Evolutionary conservation across 2,329 filamentous ascomycete species (phyloP), one percentile per base, ranked within the genome.

Genomic region (Claviceps humidiphila): DNA sequence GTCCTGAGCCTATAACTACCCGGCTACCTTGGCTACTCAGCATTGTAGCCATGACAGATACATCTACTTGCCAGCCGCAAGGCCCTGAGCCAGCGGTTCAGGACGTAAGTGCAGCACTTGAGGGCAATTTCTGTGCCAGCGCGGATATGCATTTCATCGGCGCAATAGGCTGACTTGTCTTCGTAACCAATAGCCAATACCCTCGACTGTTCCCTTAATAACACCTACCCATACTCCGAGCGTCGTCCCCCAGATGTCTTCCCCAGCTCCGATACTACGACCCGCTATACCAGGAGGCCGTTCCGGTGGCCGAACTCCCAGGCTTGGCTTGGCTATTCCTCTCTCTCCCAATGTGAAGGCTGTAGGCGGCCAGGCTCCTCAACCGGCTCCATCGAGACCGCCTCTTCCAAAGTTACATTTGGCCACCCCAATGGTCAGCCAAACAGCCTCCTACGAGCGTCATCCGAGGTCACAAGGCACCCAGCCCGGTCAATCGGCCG

Each of bases 271-370:
- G 55, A 80, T 94, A 54, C 83, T 95, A 53, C 85, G 89, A 55
- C 87, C 89, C 51, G 88, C 89, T 56, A 83, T 94, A 53, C 86
- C 85, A 41, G 87, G 87, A 57, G 75, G 74, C 58, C 77, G 82
- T 60, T 76, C 76, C 57, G 76, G 74, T 59, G 82, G 80, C 54
- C 77, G 85, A 57, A 76, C 85, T 51, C 89, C 89, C 30, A 82
- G 86, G 61, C 78, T 97, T 54, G 91, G 89, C 45, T 80, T 97
- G 53, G 87, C 90, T 46, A 97, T 97, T 54, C 91, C 91, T 40
- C 83, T 87, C 1, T 95, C 89, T 39, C 87, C 89, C 48, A 91
- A 82, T 69, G 84, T 76, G 56, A 88, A 90, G 67, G 82, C 90
- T 2, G 81, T 93, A 50, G 79, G 78, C 58, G 75, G 74, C 59